Evolutionary conservation across 208 protist species (phyloP).

Genomic region (Balamuthia mandrillaris): DNA sequence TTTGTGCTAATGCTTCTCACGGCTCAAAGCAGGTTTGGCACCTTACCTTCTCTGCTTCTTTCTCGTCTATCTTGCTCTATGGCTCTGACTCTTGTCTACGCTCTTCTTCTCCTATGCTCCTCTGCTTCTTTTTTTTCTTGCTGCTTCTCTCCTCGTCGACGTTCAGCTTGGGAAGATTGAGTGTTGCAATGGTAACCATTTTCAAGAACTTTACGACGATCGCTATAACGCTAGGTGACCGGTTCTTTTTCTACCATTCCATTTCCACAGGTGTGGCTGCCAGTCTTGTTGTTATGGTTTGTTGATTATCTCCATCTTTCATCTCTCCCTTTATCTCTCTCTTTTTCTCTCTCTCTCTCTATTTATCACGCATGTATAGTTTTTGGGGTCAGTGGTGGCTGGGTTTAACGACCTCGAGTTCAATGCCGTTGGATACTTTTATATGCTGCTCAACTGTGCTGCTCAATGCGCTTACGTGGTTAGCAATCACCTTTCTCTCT

Average conservation of each 20-base stretch:
- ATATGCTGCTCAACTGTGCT: neutral
- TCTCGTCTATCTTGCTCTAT: neutral
- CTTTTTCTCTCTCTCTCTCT: too few relatives aligned
- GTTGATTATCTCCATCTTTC: too few relatives aligned
- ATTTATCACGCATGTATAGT: too few relatives aligned
- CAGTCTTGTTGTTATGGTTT: neutral
- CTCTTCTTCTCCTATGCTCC: neutral
- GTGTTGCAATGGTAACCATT: slow-evolving; percentile 2
- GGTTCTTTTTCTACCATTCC: slow-evolving; percentile 10
- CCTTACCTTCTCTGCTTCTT: neutral
- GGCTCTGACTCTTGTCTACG: neutral
- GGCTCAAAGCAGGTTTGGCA: neutral
- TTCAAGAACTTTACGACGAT: slow-evolving; percentile 35
- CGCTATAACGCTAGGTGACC: slow-evolving; percentile 3
- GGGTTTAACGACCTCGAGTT: slow-evolving; percentile 35
- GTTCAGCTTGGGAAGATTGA: neutral
- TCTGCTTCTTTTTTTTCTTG: neutral
- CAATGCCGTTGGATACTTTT: neutral
- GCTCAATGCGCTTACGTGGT: neutral
- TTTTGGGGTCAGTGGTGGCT: neutral
- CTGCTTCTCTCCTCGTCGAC: neutral
- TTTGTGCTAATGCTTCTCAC: slow-evolving; percentile 6
- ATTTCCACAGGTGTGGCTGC: neutral
- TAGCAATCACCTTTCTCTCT: neutral
- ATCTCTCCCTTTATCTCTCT: too few relatives aligned